These are phyloP conservation scores for Colletotrichum musicola DNA, from an alignment of 2,329 filamentous ascomycete species.

Conservation along the genomic window DNA sequence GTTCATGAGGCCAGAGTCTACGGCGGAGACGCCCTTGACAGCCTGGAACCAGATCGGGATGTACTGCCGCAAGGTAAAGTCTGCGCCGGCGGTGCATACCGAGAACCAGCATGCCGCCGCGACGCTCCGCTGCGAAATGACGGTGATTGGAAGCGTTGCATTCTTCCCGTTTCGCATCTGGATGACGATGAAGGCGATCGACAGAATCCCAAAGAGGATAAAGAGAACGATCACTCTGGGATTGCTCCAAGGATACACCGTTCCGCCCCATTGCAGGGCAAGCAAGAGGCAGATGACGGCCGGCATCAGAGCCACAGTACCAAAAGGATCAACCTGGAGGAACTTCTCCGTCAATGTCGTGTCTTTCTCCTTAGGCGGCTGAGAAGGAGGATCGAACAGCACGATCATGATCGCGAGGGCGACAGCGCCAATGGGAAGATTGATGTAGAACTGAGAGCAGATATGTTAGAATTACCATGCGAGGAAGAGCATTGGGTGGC, in stretches of 20 bases:
- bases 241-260: constrained; percentile 48
- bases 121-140: constrained; percentile 51
- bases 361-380: constrained; percentile 1
- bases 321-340: constrained; percentile 42
- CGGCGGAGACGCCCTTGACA: constrained; percentile 47
- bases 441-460: constrained; percentile 43
- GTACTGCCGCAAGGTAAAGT: constrained; percentile 47
- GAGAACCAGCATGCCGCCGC: constrained; percentile 43
- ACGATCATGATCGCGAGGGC: constrained; percentile 47
- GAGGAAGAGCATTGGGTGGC: not conserved
- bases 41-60: constrained; percentile 52
- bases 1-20: constrained; percentile 48
- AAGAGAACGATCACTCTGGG: constrained; percentile 50
- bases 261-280: constrained; percentile 59
- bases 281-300: constrained; percentile 55
- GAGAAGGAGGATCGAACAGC: constrained; percentile 27
- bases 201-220: constrained; percentile 48
- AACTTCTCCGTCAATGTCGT: constrained; percentile 20
- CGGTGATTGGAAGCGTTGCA: constrained; percentile 52
- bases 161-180: constrained; percentile 48
- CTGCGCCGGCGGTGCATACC: constrained; percentile 31
- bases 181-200: constrained; percentile 46
- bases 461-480: not conserved
- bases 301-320: constrained; percentile 41
- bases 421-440: constrained; percentile 45